Base-by-base conservation (phyloP, 805 yeast species). In the Starmera dryadoides region DNA sequence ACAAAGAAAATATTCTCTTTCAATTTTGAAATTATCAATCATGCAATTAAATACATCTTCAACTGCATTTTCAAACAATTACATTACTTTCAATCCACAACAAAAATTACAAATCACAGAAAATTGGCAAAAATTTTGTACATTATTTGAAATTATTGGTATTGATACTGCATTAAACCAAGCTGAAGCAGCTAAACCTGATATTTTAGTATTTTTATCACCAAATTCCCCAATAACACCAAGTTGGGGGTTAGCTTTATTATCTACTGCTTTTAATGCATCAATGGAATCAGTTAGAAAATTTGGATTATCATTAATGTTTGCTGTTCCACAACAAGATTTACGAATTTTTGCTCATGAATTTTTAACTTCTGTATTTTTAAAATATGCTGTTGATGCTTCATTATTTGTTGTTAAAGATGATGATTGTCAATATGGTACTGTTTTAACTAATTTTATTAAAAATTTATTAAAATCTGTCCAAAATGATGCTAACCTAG, bases 81-180 rank as follows among this genome's bases (percentile, higher is more conserved):
- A 50, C 9, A 33, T 57, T 8, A 12, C 38, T 1, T 48, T 45
- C 29, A 12, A 37, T 1, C 8, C 12, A 1, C 5, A 32, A 3
- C n/a, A 40, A 2, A 32, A 34, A 2, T 60, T 56, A 0, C 40
- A 40, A 16, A 64, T 67, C 32, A 50, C 73, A 16, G 63, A 60
- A 6, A 71, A 77, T 18, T 88, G 96, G 96, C 69, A 75, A 33
- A 70, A 85, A 42, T 88, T 69, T 50, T 67, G 77, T 21, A 85
- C 95, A 0, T 60, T 88, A 12, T 82, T 76, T 50, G 96, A 88
- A 52, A 83, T 88, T 35, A 62, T 86, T 21, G 93, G 87, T 1
- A 71, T 88, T 30, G 96, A 88, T 55, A 78, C 96, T 0, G 84
- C 96, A 0, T 61, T 86, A 49, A 88, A 89, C 49, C 96, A 89